Evolutionary conservation across 495 filamentous ascomycete genomes (phyloP), one percentile per base, ranked within the genome.

Genomic region (Penicillium tannophilum): DNA sequence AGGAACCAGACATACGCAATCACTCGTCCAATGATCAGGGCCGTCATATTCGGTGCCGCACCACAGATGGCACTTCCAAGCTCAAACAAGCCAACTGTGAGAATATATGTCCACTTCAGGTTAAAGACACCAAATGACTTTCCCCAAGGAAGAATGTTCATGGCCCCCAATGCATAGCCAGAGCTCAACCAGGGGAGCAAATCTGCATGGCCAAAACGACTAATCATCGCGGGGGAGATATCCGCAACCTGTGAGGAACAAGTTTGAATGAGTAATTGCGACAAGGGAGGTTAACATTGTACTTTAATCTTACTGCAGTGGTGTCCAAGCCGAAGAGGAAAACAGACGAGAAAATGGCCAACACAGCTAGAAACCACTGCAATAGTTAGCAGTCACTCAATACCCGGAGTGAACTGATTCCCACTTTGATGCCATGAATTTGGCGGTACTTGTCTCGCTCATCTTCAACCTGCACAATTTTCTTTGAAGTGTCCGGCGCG

Each of bases 161-260:
- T 46, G 44, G 44, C 44, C 12, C 11, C 59, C 64, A 20, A 47
- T 62, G 0, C 66, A 56, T 10, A 73, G n/a, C 71, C 71, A 71
- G 44, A 35, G 17, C 30, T 36, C 28, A 53, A 39, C 50, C 50
- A 53, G 50, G 50, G 50, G 17, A 53, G 50, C 50, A 36, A 36
- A 39, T 36, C 50, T 17, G 33, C 50, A 6, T 53, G 30, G 6
- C 50, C 50, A 41, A 53, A 41, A 2, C 50, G 50, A 53, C 33
- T 53, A 14, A 53, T 39, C 30, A 39, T 39, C 28, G 50, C 50
- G 9, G 50, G 50, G 28, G 28, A 53, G 4, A 35, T 53, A 53
- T 39, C 50, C 9, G 55, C 31, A 14, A 73, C 53, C 52, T 60
- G 41, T 4, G 30, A 24, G 17, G 72, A 17, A 17, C 9, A 64